A percentile compares a stretch with the other conserved stretches of the same genome.
Evolutionary conservation across 1,284 basidiomycete genomes (phyloP).

Genomic region (Leccinum fallax): DNA sequence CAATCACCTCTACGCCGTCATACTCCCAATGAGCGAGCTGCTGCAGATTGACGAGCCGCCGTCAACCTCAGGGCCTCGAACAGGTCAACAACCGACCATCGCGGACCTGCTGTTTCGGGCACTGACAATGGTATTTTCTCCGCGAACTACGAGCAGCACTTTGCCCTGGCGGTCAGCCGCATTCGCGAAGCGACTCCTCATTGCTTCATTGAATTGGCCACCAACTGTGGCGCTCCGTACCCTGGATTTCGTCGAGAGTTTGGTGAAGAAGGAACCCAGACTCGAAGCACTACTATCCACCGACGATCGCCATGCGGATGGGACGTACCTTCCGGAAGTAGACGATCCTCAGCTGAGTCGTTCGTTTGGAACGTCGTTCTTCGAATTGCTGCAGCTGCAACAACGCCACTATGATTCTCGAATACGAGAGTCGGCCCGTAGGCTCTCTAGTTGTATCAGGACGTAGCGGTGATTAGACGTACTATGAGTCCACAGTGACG

Average conservation of each 20-base stretch:
- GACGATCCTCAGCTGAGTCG: constrained; percentile 86
- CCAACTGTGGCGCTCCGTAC: constrained; percentile 64
- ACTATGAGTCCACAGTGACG: constrained; percentile 31
- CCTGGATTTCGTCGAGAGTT: constrained; percentile 69
- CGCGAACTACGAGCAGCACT: constrained; percentile 54
- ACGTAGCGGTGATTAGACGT: constrained; percentile 33
- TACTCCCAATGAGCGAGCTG: constrained; percentile 60
- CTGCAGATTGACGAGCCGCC: constrained; percentile 49
- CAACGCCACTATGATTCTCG: constrained; percentile 61
- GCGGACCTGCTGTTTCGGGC: constrained; percentile 86
- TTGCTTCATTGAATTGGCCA: constrained; percentile 81
- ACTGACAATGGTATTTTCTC: constrained; percentile 78
- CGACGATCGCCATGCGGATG: constrained; percentile 82
- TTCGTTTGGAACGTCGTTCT: constrained; percentile 71
- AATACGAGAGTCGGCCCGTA: constrained; percentile 58
- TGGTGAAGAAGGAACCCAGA: constrained; percentile 78
- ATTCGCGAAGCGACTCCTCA: constrained; percentile 89
- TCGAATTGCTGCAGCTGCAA: constrained; percentile 65
- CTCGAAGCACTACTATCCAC: constrained; percentile 85
- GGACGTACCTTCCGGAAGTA: constrained; percentile 78
- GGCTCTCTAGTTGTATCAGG: constrained; percentile 47
- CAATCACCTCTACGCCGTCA: constrained; percentile 71
- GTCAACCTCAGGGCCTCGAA: constrained; percentile 26
- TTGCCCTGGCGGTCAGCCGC: constrained; percentile 85
- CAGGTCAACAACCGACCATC: constrained; percentile 41